Conservation (phyloP, 441 rosid genomes). For the Gossypium aridum region DNA sequence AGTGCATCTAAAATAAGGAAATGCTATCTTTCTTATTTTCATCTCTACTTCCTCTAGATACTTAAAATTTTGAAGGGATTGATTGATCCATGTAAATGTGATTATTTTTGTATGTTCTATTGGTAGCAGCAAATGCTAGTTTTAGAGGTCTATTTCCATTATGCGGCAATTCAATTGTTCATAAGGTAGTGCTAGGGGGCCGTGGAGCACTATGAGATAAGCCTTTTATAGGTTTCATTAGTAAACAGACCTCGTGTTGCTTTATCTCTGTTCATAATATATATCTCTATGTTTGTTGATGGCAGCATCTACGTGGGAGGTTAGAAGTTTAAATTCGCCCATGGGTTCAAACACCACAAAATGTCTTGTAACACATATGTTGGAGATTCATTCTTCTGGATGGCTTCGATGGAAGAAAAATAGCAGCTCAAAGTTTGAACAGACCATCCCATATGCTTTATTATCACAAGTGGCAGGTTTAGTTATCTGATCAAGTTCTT, state of each 20-base stretch:
- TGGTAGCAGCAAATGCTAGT: neutral
- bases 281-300: slow-evolving; percentile 18
- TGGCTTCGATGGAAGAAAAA: slow-evolving; percentile 85
- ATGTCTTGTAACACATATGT: slow-evolving; percentile 80
- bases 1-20: neutral
- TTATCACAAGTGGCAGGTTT: slow-evolving; percentile 90
- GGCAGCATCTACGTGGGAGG: slow-evolving; percentile 98
- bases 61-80: neutral
- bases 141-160: neutral
- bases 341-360: slow-evolving; percentile 55
- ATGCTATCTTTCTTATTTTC: slow-evolving; percentile 2
- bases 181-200: neutral
- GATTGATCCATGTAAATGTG: slow-evolving; percentile 1
- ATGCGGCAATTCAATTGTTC: neutral
- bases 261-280: slow-evolving; percentile 5
- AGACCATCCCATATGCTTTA: slow-evolving; percentile 74
- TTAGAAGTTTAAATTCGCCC: slow-evolving; percentile 58
- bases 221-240: slow-evolving; percentile 1
- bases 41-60: neutral
- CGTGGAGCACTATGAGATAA: neutral
- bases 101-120: neutral
- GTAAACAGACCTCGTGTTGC: neutral
- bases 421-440: slow-evolving; percentile 76
- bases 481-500: slow-evolving; percentile 15
- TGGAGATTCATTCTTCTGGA: slow-evolving; percentile 74